A percentile compares a stretch with the other conserved stretches of the same genome.
phyloP scores from a whole-genome alignment of 495 filamentous ascomycete species.

The Podospora pseudocomata region DNA sequence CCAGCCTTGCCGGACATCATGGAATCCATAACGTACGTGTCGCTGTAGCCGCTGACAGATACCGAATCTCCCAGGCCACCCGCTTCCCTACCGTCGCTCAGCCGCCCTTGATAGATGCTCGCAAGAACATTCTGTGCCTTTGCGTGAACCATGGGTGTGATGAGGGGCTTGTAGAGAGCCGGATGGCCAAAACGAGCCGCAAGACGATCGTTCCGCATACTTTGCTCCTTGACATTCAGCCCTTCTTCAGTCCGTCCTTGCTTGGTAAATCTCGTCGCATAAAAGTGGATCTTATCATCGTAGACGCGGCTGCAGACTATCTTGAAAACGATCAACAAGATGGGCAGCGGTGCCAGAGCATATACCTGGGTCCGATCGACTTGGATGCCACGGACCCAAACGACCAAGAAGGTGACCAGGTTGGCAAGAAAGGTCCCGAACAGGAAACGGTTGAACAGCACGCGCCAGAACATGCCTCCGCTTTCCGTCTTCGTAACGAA shows the following conservation, averaged over 20 bases:
- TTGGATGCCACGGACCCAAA: slow-evolving; percentile 53
- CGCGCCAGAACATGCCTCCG: slow-evolving; percentile 88
- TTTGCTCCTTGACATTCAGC: slow-evolving; percentile 41
- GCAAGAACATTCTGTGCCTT: slow-evolving; percentile 79
- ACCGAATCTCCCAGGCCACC: slow-evolving; percentile 52
- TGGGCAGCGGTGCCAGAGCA: slow-evolving; percentile 69
- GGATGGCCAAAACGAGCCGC: slow-evolving; percentile 84
- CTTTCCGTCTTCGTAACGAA: slow-evolving; percentile 96
- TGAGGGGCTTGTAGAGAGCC: slow-evolving; percentile 79
- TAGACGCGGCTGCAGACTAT: slow-evolving; percentile 72
- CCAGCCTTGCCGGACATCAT: slow-evolving; percentile 78
- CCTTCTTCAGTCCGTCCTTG: slow-evolving; percentile 48
- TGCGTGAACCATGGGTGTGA: slow-evolving; percentile 94
- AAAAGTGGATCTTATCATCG: slow-evolving; percentile 73
- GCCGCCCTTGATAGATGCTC: slow-evolving; percentile 74
- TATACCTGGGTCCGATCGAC: slow-evolving; percentile 55
- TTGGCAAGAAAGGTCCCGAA: slow-evolving; percentile 80
- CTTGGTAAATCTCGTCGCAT: slow-evolving; percentile 60
- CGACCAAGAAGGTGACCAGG: slow-evolving; percentile 68
- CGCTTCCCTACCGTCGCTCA: slow-evolving; percentile 51
- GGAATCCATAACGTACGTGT: slow-evolving; percentile 66
- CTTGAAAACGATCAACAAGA: slow-evolving; percentile 83
- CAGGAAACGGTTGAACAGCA: slow-evolving; percentile 85
- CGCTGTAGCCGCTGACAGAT: slow-evolving; percentile 64
- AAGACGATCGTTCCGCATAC: slow-evolving; percentile 62